Evolutionary conservation across 345 rosid genomes (phyloP), one percentile per base, ranked within the genome.

Genomic region (Sisymbrium irio): DNA sequence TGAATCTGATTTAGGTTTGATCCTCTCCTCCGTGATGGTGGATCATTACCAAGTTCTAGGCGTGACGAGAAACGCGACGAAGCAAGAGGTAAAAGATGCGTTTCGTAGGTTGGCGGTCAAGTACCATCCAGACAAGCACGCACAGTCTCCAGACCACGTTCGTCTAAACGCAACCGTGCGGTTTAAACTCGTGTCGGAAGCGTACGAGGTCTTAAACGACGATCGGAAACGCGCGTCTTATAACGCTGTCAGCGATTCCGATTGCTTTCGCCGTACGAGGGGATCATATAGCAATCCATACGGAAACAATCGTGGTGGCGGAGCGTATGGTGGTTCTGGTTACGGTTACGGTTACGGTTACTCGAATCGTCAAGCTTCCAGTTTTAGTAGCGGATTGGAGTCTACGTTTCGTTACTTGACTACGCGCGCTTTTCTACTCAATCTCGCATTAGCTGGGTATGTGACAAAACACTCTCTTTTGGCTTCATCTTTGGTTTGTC

Each of bases 111-210:
- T 88, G 68, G 98, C 98, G 14, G 68, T 91, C 18, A 80, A 78
- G 79, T 84, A 78, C 67, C 97, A 94, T 72, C 98, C 97, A 0
- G 98, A 91, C 75, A 89, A 86, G 74, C 98, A 94, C 80, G 77
- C 92, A 1, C 87, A 80, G 18, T 87, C 98, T 4, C 41, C 97
- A 2, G 71, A 86, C 0, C 37, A 84, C 61, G 77, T 88, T 14
- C 78, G 84, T 47, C 85, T 78, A 33, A 72, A 70, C 69, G 90
- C 95, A 17, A 83, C 89, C 60, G 81, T 79, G 64, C 78, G 84
- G 44, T 94, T 94, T 84, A 94, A 88, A 79, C 92, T 79, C 17
- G 82, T 88, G 40, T 91, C 96, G 55, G 95, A 91, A 82, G 98
- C 98, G 46, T 91, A 94, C 78, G 84, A 85, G 5, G 65, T 69